Conservation (phyloP, 2,329 filamentous ascomycete genomes). For the Colletotrichum cereale region DNA sequence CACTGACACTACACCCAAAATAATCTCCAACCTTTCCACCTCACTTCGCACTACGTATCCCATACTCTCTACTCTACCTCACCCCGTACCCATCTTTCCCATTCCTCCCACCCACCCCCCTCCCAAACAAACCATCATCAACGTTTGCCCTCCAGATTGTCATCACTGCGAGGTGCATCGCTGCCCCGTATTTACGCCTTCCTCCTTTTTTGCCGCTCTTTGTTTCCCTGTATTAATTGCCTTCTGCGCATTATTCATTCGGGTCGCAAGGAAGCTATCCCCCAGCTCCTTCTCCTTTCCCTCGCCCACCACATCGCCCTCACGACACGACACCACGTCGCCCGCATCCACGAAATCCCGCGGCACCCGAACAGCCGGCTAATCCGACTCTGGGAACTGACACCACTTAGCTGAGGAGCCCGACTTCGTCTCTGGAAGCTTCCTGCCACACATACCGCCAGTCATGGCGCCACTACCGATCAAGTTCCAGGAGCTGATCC, state of each 20-base stretch:
- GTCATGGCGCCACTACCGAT: slow-evolving; percentile 82
- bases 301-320: not conserved
- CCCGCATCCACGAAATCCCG: slow-evolving; percentile 32
- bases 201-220: slow-evolving; percentile 32
- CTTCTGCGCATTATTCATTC: slow-evolving; percentile 40
- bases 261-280: slow-evolving; percentile 40
- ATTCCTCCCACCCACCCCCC: slow-evolving; percentile 32
- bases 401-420: slow-evolving; percentile 23
- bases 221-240: slow-evolving; percentile 43
- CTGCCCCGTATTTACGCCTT: slow-evolving; percentile 24
- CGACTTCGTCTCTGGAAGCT: slow-evolving; percentile 31
- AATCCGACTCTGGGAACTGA: slow-evolving; percentile 18
- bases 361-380: slow-evolving; percentile 26
- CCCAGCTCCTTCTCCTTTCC: slow-evolving; percentile 39
- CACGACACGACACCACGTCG: slow-evolving; percentile 33
- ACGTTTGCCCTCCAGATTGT: slow-evolving; percentile 42
- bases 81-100: slow-evolving; percentile 37
- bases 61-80: not conserved
- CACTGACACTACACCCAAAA: slow-evolving; percentile 6
- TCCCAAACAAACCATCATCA: slow-evolving; percentile 40
- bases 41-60: slow-evolving; percentile 40
- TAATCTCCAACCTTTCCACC: slow-evolving; percentile 32
- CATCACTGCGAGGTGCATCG: slow-evolving; percentile 42
- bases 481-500: slow-evolving; percentile 92
- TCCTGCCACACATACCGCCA: slow-evolving; percentile 40